Evolutionary conservation across 2,329 filamentous ascomycete genomes (phyloP), one percentile per base, ranked within the genome.

Genomic region (Fusarium compactum): DNA sequence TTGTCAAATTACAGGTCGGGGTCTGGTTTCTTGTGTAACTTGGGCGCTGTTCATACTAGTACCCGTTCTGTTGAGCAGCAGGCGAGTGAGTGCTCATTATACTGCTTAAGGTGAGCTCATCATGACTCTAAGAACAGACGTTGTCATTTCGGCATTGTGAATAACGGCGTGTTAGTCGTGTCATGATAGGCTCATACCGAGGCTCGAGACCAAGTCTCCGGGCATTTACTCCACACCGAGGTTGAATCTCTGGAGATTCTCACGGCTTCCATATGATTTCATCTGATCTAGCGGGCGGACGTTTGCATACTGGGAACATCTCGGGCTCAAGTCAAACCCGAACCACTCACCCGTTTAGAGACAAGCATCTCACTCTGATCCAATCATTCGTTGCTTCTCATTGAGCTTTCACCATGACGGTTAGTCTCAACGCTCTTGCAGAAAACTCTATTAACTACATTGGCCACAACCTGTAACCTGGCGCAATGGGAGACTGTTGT

Each of bases 101-200:
- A 18, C 7, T 18, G 6, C 29, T 50, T 14, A 34, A 32, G 15
- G 40, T 29, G 32, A 40, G n/a, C n/a, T 1, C n/a, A 24, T 20
- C 15, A 30, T 40, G 30, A 16, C 14, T 3, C 25, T 12, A 15
- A 34, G 11, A 45, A 47, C 24, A 51, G 22, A 27, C 34, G 40
- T 24, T 58, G 44, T 18, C 25, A 44, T 29, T 27, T 20, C 29
- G 22, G 10, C 7, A 40, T 14, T 3, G 24, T 22, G 32, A 27
- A 5, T 7, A 8, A 22, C n/a, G n/a, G 22, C 25, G 20, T 38
- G 15, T 30, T 40, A 27, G 53, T 66, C 38, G 48, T 52, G 56
- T 20, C 63, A 66, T 61, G 45, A 27, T 48, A 51, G 44, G 20
- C 16, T 15, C 16, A 46, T 7, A 38, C 14, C 40, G 29, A 30